Conservation (phyloP, 371 early-diverging fungal genomes). For the Lichtheimia corymbifera region DNA sequence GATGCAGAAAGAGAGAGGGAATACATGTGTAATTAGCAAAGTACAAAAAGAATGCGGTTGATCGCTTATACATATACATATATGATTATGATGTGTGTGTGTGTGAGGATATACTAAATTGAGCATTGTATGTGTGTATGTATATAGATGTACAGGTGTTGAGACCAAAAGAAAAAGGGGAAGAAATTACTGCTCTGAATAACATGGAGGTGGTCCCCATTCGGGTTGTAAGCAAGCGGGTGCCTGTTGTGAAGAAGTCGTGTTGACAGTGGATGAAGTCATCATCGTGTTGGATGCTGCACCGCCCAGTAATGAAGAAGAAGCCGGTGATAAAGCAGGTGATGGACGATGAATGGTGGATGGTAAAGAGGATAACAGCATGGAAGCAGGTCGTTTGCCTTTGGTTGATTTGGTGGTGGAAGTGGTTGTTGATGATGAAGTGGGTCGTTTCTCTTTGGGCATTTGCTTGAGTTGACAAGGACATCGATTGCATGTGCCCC, state of each 20-base stretch:
- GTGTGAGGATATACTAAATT: no score
- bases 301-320: background rate
- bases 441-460: background rate
- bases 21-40: no score
- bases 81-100: no score
- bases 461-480: conserved; percentile 23
- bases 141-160: no score
- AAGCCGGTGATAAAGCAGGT: background rate
- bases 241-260: background rate
- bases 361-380: no score
- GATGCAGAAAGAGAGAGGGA: no score
- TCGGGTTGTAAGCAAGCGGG: conserved; percentile 15
- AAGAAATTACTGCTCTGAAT: conserved; percentile 10
- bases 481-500: conserved; percentile 37
- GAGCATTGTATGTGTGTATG: no score
- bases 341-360: background rate
- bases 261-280: background rate
- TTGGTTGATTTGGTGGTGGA: no score
- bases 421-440: no score
- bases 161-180: background rate
- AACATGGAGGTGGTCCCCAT: conserved; percentile 25
- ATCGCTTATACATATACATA: no score
- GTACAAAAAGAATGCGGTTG: no score
- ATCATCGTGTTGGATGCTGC: background rate
- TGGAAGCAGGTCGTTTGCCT: no score